phyloP scores from a whole-genome alignment of 2,329 filamentous ascomycete species.

The Phaeosphaeriaceae sp. region DNA sequence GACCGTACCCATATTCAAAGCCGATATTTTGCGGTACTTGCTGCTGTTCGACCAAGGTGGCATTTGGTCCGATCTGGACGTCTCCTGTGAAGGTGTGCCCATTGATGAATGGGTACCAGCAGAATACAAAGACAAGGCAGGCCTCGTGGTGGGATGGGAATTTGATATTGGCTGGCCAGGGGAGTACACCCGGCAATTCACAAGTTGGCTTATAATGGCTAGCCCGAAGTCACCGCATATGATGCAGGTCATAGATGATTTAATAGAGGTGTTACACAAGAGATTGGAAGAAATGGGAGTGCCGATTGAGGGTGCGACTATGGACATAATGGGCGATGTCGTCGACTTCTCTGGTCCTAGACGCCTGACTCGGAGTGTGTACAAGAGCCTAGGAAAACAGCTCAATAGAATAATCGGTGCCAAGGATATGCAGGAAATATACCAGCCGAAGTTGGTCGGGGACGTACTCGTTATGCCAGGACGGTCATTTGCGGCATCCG shows the following conservation, averaged over 20 bases:
- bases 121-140: slow-evolving; percentile 35
- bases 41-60: slow-evolving; percentile 51
- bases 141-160: slow-evolving; percentile 50
- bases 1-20: slow-evolving; percentile 49
- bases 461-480: slow-evolving; percentile 36
- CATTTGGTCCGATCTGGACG: slow-evolving; percentile 52
- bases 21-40: slow-evolving; percentile 53
- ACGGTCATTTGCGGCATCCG: slow-evolving; percentile 18
- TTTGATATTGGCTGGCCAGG: slow-evolving; percentile 39
- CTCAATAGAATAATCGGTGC: slow-evolving; percentile 19
- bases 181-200: slow-evolving; percentile 31
- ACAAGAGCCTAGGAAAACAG: slow-evolving; percentile 28
- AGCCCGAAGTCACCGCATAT: slow-evolving; percentile 31
- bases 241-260: slow-evolving; percentile 35
- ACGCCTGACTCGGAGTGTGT: slow-evolving; percentile 31
- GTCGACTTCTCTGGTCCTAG: slow-evolving; percentile 39
- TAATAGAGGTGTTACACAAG: slow-evolving; percentile 21
- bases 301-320: slow-evolving; percentile 17
- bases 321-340: slow-evolving; percentile 33
- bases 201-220: slow-evolving; percentile 41
- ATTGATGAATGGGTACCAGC: slow-evolving; percentile 48
- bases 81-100: slow-evolving; percentile 40
- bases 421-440: slow-evolving; percentile 24
- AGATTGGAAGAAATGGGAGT: slow-evolving; percentile 20
- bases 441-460: slow-evolving; percentile 34